These are phyloP conservation scores for Camelina hispida DNA, from an alignment of 345 rosid genomes.

Conservation along the genomic window DNA sequence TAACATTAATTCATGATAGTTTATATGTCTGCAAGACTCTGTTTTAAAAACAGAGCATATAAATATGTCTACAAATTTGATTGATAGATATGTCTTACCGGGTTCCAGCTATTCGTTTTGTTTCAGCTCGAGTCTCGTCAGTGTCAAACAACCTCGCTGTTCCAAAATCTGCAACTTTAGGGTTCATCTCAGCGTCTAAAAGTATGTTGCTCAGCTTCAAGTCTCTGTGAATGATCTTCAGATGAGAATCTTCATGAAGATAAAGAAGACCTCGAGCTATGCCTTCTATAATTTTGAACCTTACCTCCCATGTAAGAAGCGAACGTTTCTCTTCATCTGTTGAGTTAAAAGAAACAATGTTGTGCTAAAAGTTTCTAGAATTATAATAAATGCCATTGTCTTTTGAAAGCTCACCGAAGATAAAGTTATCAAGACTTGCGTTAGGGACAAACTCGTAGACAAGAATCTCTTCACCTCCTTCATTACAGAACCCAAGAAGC, in stretches of 20 bases:
- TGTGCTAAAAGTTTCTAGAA: not conserved
- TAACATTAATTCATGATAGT: not conserved
- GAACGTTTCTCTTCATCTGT: slow-evolving; percentile 33
- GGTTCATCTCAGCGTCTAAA: slow-evolving; percentile 40
- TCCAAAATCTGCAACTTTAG: slow-evolving; percentile 46
- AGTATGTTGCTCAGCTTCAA: slow-evolving; percentile 42
- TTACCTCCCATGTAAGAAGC: slow-evolving; percentile 37
- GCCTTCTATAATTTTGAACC: slow-evolving; percentile 40
- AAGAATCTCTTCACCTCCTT: slow-evolving; percentile 47
- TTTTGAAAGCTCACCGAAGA: slow-evolving; percentile 42
- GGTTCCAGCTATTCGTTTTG: slow-evolving; percentile 44
- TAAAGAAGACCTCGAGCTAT: slow-evolving; percentile 37
- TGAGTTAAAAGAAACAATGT: not conserved
- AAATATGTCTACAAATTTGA: too few relatives aligned
- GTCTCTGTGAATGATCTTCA: slow-evolving; percentile 39
- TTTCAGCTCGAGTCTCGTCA: slow-evolving; percentile 39
- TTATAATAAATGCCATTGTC: not conserved
- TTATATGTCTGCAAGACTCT: too few relatives aligned
- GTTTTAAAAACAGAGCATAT: too few relatives aligned
- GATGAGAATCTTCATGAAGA: slow-evolving; percentile 45
- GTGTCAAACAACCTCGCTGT: slow-evolving; percentile 40
- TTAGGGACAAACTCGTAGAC: slow-evolving; percentile 54
- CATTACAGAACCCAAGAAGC: slow-evolving; percentile 54
- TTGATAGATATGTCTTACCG: slow-evolving; percentile 24
- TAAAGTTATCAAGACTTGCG: slow-evolving; percentile 47